Evolutionary conservation across 2,329 filamentous ascomycete species (phyloP).

Genomic region (Mollisia scopiformis): DNA sequence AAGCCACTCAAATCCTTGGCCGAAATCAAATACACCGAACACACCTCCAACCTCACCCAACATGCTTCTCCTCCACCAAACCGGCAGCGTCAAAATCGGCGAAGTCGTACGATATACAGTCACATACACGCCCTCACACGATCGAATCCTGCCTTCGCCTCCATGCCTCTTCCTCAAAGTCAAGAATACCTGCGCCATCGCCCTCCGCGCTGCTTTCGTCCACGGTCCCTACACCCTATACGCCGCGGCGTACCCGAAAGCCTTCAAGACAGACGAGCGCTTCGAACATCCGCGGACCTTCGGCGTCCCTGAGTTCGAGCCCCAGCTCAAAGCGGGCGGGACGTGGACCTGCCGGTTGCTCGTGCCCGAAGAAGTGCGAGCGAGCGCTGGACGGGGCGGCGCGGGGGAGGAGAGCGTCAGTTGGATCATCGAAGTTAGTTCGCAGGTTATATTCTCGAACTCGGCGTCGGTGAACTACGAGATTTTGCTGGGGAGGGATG

Average conservation of each 20-base stretch:
- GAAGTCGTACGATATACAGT: conserved; percentile 91
- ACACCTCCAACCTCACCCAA: not conserved
- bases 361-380: conserved; percentile 78
- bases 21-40: not conserved
- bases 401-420: conserved; percentile 57
- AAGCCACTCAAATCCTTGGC: not conserved
- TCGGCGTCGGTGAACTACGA: conserved; percentile 90
- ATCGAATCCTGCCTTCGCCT: conserved; percentile 88
- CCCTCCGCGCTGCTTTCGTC: conserved; percentile 91
- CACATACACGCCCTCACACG: conserved; percentile 86
- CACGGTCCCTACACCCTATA: conserved; percentile 94
- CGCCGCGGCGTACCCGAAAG: conserved; percentile 81
- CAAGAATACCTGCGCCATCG: conserved; percentile 88
- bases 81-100: conserved; percentile 89
- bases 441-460: conserved; percentile 91
- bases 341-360: conserved; percentile 80
- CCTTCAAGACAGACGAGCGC: conserved; percentile 82
- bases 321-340: conserved; percentile 92
- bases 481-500: conserved; percentile 81
- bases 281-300: conserved; percentile 70
- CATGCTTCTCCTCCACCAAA: conserved; percentile 92
- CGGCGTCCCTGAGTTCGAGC: conserved; percentile 89
- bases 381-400: conserved; percentile 51
- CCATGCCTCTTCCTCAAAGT: conserved; percentile 81
- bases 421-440: conserved; percentile 91